Conservation (phyloP, 805 yeast species). For the Torulaspora quercuum region DNA sequence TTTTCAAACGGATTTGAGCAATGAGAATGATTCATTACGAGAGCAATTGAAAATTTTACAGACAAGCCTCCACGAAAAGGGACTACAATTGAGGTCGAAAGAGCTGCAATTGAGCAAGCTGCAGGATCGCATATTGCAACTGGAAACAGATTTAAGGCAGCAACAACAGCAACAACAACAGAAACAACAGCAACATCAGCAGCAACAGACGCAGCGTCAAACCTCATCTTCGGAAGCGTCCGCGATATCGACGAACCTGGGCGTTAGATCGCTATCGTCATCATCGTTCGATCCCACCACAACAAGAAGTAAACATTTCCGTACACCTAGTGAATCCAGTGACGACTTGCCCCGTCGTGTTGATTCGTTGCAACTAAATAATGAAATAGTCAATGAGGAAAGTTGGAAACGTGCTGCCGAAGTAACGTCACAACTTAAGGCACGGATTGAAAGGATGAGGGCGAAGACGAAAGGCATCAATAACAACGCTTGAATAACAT, state of each 20-base stretch:
- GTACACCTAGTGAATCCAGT: constrained; percentile 28
- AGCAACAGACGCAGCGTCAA: constrained; percentile 10
- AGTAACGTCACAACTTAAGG: constrained; percentile 80
- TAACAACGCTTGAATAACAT: constrained; percentile 7
- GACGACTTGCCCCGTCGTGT: constrained; percentile 34
- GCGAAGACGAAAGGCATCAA: constrained; percentile 44
- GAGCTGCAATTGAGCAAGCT: constrained; percentile 23
- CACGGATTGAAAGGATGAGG: constrained; percentile 86
- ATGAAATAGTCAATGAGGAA: constrained; percentile 48
- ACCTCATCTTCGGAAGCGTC: constrained; percentile 17
- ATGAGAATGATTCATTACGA: constrained; percentile 40
- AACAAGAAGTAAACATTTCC: constrained; percentile 11
- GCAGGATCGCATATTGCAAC: constrained; percentile 21
- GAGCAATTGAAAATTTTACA: constrained; percentile 29
- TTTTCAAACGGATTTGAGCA: constrained; percentile 46
- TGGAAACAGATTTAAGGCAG: constrained; percentile 14
- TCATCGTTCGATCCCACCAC: constrained; percentile 19
- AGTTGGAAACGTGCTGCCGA: constrained; percentile 90
- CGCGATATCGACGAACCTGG: constrained; percentile 18
- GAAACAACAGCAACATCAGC: constrained; percentile 3
- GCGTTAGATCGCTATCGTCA: constrained; percentile 22
- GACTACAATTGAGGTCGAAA: constrained; percentile 23
- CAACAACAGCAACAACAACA: constrained; percentile 7
- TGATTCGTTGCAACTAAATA: constrained; percentile 26
- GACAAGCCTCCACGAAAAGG: constrained; percentile 22